Conservation (phyloP, 139 green algal species). For the Coelastrella sp. region DNA sequence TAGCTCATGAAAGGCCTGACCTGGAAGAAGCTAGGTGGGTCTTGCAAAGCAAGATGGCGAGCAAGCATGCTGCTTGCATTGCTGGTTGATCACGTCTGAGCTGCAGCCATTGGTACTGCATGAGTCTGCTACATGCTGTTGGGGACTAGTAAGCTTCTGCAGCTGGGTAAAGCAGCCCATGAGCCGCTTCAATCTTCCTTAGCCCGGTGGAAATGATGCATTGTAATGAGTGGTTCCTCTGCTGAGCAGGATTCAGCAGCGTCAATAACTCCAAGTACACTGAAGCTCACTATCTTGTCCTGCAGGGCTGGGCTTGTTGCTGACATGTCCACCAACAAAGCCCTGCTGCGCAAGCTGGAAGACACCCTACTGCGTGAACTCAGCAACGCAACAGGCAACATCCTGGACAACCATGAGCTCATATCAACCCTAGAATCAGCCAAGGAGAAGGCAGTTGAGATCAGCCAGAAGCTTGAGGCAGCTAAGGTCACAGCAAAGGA, state of each 20-base stretch:
- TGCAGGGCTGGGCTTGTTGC: constrained; percentile 26
- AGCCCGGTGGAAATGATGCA: too few species aligned
- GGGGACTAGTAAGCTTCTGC: too few species aligned
- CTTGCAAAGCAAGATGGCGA: neutral
- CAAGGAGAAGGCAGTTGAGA: constrained; percentile 82
- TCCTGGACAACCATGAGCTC: constrained; percentile 91
- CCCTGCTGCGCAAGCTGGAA: constrained; percentile 89
- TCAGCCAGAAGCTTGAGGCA: constrained; percentile 75
- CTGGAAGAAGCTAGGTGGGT: constrained; percentile 67
- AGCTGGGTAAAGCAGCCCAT: too few species aligned
- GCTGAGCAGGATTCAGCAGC: too few species aligned
- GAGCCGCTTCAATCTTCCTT: too few species aligned
- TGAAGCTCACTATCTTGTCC: neutral
- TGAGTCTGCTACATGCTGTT: neutral
- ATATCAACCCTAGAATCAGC: constrained; percentile 89
- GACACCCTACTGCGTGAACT: constrained; percentile 88
- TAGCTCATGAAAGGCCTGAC: constrained; percentile 91
- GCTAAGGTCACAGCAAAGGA: constrained; percentile 71
- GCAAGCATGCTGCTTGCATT: neutral
- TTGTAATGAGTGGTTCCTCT: too few species aligned
- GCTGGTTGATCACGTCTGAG: neutral
- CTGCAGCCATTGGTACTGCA: neutral
- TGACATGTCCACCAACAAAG: constrained; percentile 81
- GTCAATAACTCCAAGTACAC: too few species aligned
- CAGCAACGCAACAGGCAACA: constrained; percentile 80